Conservation (phyloP, 2,329 filamentous ascomycete species). For the Fusarium albidum region DNA sequence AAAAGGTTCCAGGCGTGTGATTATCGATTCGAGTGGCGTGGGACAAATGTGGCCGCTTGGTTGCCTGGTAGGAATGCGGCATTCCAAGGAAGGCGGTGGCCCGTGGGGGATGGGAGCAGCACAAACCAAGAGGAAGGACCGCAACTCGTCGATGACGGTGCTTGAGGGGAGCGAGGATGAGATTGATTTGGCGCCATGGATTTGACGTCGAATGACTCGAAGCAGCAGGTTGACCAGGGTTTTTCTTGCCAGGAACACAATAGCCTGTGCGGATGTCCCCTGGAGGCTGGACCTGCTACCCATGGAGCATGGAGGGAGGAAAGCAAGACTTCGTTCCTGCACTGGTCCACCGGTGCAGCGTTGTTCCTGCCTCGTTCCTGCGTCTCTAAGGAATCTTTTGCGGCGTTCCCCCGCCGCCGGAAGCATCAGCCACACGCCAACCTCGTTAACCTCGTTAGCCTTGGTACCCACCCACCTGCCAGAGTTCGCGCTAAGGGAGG, state of each 20-base stretch:
- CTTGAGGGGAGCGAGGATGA: too few relatives aligned
- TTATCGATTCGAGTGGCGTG: slow-evolving; percentile 1
- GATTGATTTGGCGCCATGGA: too few relatives aligned
- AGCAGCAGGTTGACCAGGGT: too few relatives aligned
- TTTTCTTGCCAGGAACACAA: background rate
- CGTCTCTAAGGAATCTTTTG: slow-evolving; percentile 2
- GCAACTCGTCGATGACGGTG: too few relatives aligned
- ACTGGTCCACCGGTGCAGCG: background rate
- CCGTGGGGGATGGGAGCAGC: background rate
- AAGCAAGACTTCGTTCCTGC: slow-evolving; percentile 17
- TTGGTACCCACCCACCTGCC: slow-evolving; percentile 21
- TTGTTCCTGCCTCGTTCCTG: slow-evolving; percentile 11
- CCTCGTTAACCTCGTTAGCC: too few relatives aligned
- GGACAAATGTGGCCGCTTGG: slow-evolving; percentile 9
- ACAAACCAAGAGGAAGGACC: background rate
- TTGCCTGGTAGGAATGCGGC: slow-evolving; percentile 25
- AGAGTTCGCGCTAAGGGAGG: slow-evolving; percentile 13
- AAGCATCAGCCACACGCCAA: slow-evolving; percentile 24
- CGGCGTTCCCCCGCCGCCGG: slow-evolving; percentile 21
- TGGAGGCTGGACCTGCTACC: too few relatives aligned
- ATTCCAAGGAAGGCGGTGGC: slow-evolving; percentile 10
- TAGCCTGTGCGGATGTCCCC: too few relatives aligned
- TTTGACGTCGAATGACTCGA: too few relatives aligned
- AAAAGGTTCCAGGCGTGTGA: background rate
- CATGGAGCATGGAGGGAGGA: background rate